Conservation (phyloP, 108 stramenopile species). For the Ochromonas danica region DNA sequence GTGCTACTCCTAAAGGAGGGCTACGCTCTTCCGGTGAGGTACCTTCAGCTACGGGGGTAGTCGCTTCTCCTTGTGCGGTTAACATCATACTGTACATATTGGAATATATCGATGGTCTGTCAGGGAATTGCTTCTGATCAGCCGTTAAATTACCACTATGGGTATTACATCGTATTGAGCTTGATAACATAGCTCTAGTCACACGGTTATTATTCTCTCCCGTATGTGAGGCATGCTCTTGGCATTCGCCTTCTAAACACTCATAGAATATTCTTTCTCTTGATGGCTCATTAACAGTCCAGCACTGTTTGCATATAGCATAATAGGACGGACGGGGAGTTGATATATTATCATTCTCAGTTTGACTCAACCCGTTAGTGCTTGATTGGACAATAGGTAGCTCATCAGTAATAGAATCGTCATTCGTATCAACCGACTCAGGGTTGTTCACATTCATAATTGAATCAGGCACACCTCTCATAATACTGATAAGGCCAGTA, state of each 20-base stretch:
- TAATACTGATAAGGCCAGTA: slow-evolving; percentile 16
- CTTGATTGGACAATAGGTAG: slow-evolving; percentile 15
- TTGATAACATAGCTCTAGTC: slow-evolving; percentile 10
- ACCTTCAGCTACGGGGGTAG: slow-evolving; percentile 13
- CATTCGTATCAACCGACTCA: slow-evolving; percentile 15
- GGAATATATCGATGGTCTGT: slow-evolving; percentile 15
- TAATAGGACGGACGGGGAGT: slow-evolving; percentile 13
- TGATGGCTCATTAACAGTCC: slow-evolving; percentile 15
- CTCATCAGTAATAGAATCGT: slow-evolving; percentile 16
- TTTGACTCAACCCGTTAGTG: slow-evolving; percentile 15
- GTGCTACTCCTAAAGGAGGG: slow-evolving; percentile 13
- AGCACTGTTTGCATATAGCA: slow-evolving; percentile 15
- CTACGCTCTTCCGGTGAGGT: slow-evolving; percentile 13
- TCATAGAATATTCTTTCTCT: slow-evolving; percentile 17
- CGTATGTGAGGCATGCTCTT: slow-evolving; percentile 14
- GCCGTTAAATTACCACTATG: slow-evolving; percentile 15
- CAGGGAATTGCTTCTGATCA: slow-evolving; percentile 15
- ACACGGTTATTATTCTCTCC: slow-evolving; percentile 1
- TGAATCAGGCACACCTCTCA: slow-evolving; percentile 14
- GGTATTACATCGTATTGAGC: slow-evolving; percentile 15
- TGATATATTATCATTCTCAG: slow-evolving; percentile 17
- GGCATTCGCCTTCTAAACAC: slow-evolving; percentile 14
- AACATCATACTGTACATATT: slow-evolving; percentile 17
- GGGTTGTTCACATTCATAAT: slow-evolving; percentile 16
- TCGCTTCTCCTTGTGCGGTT: slow-evolving; percentile 13